Conservation (phyloP, 176 grass and related monocot genomes). For the Aegilops longissima region DNA sequence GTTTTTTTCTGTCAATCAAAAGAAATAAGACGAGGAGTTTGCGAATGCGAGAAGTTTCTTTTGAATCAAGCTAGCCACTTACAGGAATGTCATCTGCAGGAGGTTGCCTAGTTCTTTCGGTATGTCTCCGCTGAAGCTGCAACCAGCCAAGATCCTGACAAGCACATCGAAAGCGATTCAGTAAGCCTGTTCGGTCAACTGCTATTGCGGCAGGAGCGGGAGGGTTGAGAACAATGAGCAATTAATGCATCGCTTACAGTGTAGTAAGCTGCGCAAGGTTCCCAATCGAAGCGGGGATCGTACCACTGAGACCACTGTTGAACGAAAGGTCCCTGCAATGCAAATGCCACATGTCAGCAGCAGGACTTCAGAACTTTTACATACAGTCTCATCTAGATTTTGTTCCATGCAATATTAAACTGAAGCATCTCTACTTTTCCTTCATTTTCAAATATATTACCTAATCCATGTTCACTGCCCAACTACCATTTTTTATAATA, state of each 20-base stretch:
- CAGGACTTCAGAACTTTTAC: background rate
- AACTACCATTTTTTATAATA: background rate
- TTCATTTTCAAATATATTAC: background rate
- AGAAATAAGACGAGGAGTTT: background rate
- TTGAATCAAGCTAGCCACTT: background rate
- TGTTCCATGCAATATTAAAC: background rate
- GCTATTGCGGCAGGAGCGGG: background rate
- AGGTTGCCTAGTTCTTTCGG: slow-evolving; percentile 47
- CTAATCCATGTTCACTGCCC: slow-evolving; percentile 10
- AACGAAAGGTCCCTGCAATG: slow-evolving; percentile 56
- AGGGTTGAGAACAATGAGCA: background rate
- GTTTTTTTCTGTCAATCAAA: background rate
- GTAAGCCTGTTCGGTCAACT: background rate
- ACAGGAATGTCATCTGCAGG: slow-evolving; percentile 40
- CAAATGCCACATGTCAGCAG: background rate
- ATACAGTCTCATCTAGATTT: background rate
- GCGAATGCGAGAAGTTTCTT: background rate
- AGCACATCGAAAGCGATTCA: background rate
- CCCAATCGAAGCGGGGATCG: slow-evolving; percentile 36
- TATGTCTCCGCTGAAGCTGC: slow-evolving; percentile 46
- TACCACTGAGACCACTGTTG: slow-evolving; percentile 40
- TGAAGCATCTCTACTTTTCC: background rate
- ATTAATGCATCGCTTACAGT: slow-evolving; percentile 26
- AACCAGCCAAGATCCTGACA: slow-evolving; percentile 45
- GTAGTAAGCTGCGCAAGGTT: slow-evolving; percentile 26